Evolutionary conservation across 768 basidiomycete genomes (phyloP).

Genomic region (Strobilomyces dryophilus): DNA sequence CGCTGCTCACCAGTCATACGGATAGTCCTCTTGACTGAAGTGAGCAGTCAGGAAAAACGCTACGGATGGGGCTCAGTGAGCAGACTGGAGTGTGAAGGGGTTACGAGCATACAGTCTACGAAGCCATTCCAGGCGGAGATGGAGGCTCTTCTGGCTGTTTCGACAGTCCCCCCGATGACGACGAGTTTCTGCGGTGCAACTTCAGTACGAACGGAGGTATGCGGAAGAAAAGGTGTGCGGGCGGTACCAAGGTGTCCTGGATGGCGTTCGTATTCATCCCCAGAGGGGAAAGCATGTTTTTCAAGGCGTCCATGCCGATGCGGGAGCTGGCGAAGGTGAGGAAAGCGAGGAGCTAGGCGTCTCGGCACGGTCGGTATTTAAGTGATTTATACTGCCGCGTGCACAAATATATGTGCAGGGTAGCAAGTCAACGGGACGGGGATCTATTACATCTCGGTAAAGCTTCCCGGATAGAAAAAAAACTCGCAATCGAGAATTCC

Average conservation of each 20-base stretch:
- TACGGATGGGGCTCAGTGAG: slow-evolving; percentile 25
- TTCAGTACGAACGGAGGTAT: not conserved
- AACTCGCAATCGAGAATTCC: slow-evolving; percentile 14
- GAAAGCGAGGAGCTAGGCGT: slow-evolving; percentile 26
- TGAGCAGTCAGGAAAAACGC: slow-evolving; percentile 90
- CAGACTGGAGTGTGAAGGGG: not conserved
- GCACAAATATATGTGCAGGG: slow-evolving; percentile 27
- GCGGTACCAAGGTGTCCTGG: slow-evolving; percentile 69
- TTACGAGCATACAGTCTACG: slow-evolving; percentile 58
- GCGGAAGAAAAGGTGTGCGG: slow-evolving; percentile 13
- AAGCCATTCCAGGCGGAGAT: slow-evolving; percentile 88
- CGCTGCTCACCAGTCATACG: slow-evolving; percentile 68
- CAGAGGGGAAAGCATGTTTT: slow-evolving; percentile 67
- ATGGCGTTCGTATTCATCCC: slow-evolving; percentile 64
- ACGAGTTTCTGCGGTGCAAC: slow-evolving; percentile 65
- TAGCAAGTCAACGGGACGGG: slow-evolving; percentile 19
- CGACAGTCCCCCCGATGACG: slow-evolving; percentile 85
- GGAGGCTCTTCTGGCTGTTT: slow-evolving; percentile 77
- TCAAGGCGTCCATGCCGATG: slow-evolving; percentile 60
- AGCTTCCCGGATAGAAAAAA: slow-evolving; percentile 22
- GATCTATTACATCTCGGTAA: slow-evolving; percentile 31
- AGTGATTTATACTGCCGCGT: slow-evolving; percentile 33
- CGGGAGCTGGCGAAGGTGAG: slow-evolving; percentile 32
- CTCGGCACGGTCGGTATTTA: slow-evolving; percentile 37
- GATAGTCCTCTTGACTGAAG: slow-evolving; percentile 84